Base-by-base conservation (phyloP, 768 basidiomycete species). In the Imleria badia region DNA sequence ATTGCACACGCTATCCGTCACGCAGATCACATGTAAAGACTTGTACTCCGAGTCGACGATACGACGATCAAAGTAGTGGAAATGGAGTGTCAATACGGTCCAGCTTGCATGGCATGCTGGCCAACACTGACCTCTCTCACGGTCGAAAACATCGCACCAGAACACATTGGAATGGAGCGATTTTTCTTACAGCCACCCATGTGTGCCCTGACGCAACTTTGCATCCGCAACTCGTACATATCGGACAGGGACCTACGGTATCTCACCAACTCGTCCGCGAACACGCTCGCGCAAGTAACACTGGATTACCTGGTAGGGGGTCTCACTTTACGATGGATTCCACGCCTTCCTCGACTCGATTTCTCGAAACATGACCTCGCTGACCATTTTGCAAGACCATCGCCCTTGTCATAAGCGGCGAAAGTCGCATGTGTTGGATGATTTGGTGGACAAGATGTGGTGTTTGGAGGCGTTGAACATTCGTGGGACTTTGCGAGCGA, bases 91-190 rank as follows among this genome's bases (percentile, higher is more conserved):
- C 50, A 41, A 15, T 5, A 23, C 45, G 2, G 17, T 6, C 6
- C 41, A 48, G 31, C 42, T 57, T n/a, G 36, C 46, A 30, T 56
- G 35, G 22, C 35, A 0, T 30, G 30, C 17, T 57, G 56, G 35
- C 19, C 46, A 10, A n/a, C 30, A 7, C 22, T 59, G 45, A 55
- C 47, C 3, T 46, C 43, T 3, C 48, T 57, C 33, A 42, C 22
- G 12, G 29, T 50, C 19, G 29, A 40, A 20, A 5, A 26, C 15
- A n/a, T 51, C 17, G 5, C 1, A 20, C 45, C 44, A 20, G 30
- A 17, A 31, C 20, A 13, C n/a, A 46, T 29, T 8, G 36, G 44
- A 11, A 15, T 33, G 8, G 3, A 22, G 2, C 45, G 23, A 3
- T 2, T 17, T n/a, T 35, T 42, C 13, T 22, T 50, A 4, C 52